phyloP scores from a whole-genome alignment of 129 eudicot species.

The Pseudognaphalium luteoalbum region DNA sequence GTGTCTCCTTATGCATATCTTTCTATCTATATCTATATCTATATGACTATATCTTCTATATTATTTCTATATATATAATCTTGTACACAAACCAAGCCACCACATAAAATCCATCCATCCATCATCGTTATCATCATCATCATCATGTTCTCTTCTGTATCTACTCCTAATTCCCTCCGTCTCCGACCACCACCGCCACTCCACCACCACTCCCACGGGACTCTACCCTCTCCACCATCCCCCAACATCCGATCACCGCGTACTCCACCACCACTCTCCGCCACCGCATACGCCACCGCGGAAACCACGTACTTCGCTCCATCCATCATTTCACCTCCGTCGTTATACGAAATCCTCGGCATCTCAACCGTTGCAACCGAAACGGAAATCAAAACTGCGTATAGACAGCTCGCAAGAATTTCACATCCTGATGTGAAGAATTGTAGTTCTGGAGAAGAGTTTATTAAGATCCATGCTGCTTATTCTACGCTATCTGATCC shows the following conservation, averaged over 20 bases:
- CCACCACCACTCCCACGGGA: slow-evolving; percentile 8
- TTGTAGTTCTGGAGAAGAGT: slow-evolving; percentile 43
- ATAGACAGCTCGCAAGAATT: slow-evolving; percentile 39
- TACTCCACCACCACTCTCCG: slow-evolving; percentile 30
- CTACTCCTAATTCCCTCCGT: slow-evolving; percentile 31
- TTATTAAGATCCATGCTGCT: slow-evolving; percentile 52
- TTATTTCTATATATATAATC: slow-evolving; percentile 6
- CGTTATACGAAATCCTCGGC: slow-evolving; percentile 48
- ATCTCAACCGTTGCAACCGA: slow-evolving; percentile 40
- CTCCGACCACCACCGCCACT: slow-evolving; percentile 30
- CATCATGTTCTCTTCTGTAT: slow-evolving; percentile 29
- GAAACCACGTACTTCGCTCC: slow-evolving; percentile 27
- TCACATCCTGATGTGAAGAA: slow-evolving; percentile 54
- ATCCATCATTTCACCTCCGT: slow-evolving; percentile 34
- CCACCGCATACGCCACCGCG: slow-evolving; percentile 38
- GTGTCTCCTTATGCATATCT: too few relatives aligned
- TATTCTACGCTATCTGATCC: slow-evolving; percentile 64
- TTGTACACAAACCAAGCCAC: slow-evolving; percentile 14
- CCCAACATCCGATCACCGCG: slow-evolving; percentile 34
- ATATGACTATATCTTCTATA: slow-evolving; percentile 29
- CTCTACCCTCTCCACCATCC: slow-evolving; percentile 22
- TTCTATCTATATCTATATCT: slow-evolving; percentile 6
- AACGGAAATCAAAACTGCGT: slow-evolving; percentile 53
- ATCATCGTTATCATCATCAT: background rate
- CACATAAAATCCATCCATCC: background rate